A percentile compares a stretch with the other conserved stretches of the same genome.
These are phyloP conservation scores for Oryza officinalis DNA, from an alignment of 176 grass and related monocot genomes.

Conservation along the genomic window DNA sequence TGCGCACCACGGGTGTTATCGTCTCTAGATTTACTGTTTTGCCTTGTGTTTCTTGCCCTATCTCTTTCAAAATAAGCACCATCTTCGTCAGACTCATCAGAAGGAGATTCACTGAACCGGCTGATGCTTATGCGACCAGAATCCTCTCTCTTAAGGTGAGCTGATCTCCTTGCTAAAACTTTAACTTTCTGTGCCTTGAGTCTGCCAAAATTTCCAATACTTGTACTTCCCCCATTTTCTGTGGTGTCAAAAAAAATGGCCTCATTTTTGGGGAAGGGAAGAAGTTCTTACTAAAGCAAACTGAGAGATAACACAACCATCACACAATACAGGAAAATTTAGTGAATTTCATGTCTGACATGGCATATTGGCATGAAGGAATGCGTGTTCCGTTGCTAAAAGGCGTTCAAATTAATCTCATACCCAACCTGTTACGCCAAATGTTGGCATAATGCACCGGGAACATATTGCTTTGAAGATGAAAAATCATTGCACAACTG, in stretches of 20 bases:
- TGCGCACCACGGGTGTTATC: slow-evolving; percentile 4
- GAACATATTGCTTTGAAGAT: no score
- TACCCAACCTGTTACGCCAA: neutral
- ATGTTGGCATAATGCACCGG: neutral
- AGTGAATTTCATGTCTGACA: neutral
- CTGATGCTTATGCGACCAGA: neutral
- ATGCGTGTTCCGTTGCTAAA: neutral
- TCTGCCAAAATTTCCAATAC: slow-evolving; percentile 54
- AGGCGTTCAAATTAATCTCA: neutral
- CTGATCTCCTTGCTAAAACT: slow-evolving; percentile 50
- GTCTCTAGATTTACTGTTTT: slow-evolving; percentile 15
- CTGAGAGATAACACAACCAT: neutral
- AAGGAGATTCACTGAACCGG: neutral
- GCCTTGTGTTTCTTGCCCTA: neutral
- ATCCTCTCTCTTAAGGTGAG: slow-evolving; percentile 37
- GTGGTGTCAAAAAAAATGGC: slow-evolving; percentile 32
- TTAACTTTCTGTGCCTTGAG: slow-evolving; percentile 72
- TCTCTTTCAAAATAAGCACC: slow-evolving; percentile 17
- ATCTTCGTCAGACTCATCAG: slow-evolving; percentile 2
- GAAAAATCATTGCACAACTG: no score
- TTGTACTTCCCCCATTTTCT: slow-evolving; percentile 28
- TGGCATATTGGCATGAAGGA: neutral
- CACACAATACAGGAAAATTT: neutral
- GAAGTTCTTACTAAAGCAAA: neutral
- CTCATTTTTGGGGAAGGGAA: neutral